Evolutionary conservation across 371 early-diverging fungal genomes (phyloP), one percentile per base, ranked within the genome.

Genomic region (Nosema muscidifuracis): DNA sequence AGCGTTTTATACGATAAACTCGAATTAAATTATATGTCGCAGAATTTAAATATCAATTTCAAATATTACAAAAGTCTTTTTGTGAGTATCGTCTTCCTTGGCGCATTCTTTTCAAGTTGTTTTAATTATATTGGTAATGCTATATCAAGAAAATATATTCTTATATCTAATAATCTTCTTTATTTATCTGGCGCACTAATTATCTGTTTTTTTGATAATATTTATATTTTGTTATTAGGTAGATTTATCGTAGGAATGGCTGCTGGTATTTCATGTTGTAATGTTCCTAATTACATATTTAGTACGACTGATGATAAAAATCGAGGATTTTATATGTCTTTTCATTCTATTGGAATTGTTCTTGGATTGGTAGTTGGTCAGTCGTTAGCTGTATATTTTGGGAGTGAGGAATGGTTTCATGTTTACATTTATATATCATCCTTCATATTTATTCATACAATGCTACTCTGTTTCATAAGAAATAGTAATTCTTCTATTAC

Each of bases 171-270:
- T 55, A 63, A 63, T 43, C 4, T 63, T 22, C 12, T 60, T n/a
- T 56, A 71, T 55, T 36, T 56, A 30, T 15, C 55, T n/a, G 63
- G 64, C 26, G 34, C 31, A 16, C 13, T 55, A 1, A 36, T 31
- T 38, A 31, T 50, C 15, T 38, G 63, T 20, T 1, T 63, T 53
- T 55, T 20, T 40, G 20, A 50, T 24, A 44, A 33, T 28, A 40
- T 62, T 30, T 40, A 2, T 22, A 34, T 31, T 12, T 30, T 51
- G 12, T 36, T 69, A 20, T 22, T 53, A n/a, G 62, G 42, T 20
- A 28, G 96, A 26, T 86, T 92, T 73, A 28, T 93, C 16, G 84
- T 86, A 53, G 96, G 96, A 9, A 33, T 93, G 26, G 93, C 89
- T 3, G 85, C 86, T 38, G 95, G 94, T 1, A 82, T 87, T 2